Percentiles rank a stretch among this genome's conserved stretches.
Conservation (phyloP, 495 filamentous ascomycete species). For the Cercophora newfieldiana region DNA sequence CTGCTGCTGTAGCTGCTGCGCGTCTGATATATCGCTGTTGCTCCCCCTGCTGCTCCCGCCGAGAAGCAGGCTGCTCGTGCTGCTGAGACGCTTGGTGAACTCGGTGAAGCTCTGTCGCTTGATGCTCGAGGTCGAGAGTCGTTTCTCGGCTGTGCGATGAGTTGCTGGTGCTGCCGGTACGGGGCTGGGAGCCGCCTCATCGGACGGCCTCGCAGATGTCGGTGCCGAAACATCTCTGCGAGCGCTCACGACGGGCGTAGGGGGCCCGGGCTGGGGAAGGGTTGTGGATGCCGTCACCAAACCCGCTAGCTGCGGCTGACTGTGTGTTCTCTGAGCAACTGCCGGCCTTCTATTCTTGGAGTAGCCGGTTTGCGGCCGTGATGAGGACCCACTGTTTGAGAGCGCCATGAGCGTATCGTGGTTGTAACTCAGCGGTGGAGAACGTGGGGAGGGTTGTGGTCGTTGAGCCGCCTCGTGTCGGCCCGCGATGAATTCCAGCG, state of each 20-base stretch:
- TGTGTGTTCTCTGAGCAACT: constrained; percentile 45
- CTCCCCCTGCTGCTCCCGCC: constrained; percentile 49
- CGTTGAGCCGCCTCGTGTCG: constrained; percentile 31
- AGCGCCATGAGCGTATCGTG: constrained; percentile 36
- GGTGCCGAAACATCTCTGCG: constrained; percentile 10
- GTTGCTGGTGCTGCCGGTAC: constrained; percentile 18
- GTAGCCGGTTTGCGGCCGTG: constrained; percentile 48
- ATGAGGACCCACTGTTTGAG: constrained; percentile 31
- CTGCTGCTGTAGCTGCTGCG: constrained; percentile 24
- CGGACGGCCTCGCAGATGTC: constrained; percentile 11
- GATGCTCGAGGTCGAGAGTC: constrained; percentile 44
- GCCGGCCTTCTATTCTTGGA: constrained; percentile 39
- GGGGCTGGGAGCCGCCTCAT: constrained; percentile 21
- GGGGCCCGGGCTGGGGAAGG: constrained; percentile 8
- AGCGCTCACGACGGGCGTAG: neutral
- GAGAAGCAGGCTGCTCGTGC: constrained; percentile 53
- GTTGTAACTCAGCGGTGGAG: constrained; percentile 32
- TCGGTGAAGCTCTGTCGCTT: constrained; percentile 56
- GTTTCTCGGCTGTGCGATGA: constrained; percentile 37
- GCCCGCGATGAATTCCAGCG: constrained; percentile 52
- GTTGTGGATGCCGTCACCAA: constrained; percentile 20
- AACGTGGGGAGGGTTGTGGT: constrained; percentile 17
- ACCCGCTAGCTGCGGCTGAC: constrained; percentile 44
- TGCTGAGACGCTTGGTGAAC: constrained; percentile 54
- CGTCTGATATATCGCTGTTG: constrained; percentile 38